Conservation (phyloP, 371 early-diverging fungal genomes). For the Mucor irregularis region DNA sequence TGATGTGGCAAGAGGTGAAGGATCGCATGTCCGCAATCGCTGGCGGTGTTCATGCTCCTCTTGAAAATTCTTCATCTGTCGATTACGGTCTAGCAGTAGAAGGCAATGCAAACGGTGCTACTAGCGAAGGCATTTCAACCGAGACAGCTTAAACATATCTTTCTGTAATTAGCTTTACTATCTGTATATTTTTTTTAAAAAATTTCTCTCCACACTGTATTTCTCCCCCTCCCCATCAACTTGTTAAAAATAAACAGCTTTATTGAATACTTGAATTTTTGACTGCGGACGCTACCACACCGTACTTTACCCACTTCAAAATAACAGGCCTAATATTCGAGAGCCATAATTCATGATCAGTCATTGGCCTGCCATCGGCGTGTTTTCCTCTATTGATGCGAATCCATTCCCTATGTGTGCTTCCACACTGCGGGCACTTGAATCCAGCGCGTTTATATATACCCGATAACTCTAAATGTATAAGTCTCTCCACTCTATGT, state of each 20-base stretch:
- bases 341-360: conserved; percentile 31
- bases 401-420: conserved; percentile 55
- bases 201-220: background rate
- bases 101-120: background rate
- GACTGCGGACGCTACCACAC: conserved; percentile 24
- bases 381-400: conserved; percentile 10
- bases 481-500: conserved; percentile 54
- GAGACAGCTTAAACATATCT: background rate
- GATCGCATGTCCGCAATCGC: conserved; percentile 21
- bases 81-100: conserved; percentile 1
- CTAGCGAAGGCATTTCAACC: background rate
- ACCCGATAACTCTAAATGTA: conserved; percentile 52
- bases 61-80: conserved; percentile 2
- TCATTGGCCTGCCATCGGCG: conserved; percentile 8
- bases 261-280: background rate
- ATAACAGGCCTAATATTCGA: conserved; percentile 28
- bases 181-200: background rate
- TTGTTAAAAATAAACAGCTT: background rate
- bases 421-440: conserved; percentile 42
- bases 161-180: background rate
- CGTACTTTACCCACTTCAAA: conserved; percentile 38
- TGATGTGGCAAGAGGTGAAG: conserved; percentile 56
- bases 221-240: background rate
- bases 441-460: conserved; percentile 21
- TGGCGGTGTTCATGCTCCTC: conserved; percentile 1